Conservation (phyloP, 2,329 filamentous ascomycete genomes). For the Beauveria sp. region DNA sequence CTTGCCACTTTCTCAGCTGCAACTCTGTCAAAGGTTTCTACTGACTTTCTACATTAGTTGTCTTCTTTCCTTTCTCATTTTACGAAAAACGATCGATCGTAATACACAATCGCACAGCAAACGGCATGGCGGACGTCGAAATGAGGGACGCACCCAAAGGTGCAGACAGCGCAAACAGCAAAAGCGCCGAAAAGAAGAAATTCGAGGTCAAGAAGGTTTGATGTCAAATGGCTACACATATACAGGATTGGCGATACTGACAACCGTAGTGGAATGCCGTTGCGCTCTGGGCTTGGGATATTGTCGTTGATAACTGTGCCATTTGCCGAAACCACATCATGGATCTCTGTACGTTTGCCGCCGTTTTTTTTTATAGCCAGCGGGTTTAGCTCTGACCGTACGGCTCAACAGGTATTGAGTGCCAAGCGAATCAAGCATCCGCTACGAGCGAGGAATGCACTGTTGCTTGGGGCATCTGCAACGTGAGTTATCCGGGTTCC, state of each 20-base stretch:
- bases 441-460: conserved; percentile 97
- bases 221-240: background rate
- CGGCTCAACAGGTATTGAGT: conserved; percentile 71
- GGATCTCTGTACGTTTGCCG: conserved; percentile 70
- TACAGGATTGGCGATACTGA: conserved; percentile 12
- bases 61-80: background rate
- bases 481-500: conserved; percentile 52
- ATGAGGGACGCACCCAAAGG: conserved; percentile 78
- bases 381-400: conserved; percentile 12
- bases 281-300: conserved; percentile 98
- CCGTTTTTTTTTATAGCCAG: background rate
- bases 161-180: conserved; percentile 39
- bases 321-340: conserved; percentile 99
- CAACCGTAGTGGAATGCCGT: conserved; percentile 85
- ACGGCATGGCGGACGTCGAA: conserved; percentile 82
- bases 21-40: background rate
- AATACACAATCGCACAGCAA: background rate
- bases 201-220: conserved; percentile 98
- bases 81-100: background rate
- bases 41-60: background rate
- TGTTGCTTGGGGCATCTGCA: conserved; percentile 98
- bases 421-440: conserved; percentile 95
- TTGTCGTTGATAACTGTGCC: conserved; percentile 98
- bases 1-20: background rate
- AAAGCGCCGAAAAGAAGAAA: conserved; percentile 71